Evolutionary conservation across 2,329 filamentous ascomycete species (phyloP).

Genomic region (Venturia aucupariae): DNA sequence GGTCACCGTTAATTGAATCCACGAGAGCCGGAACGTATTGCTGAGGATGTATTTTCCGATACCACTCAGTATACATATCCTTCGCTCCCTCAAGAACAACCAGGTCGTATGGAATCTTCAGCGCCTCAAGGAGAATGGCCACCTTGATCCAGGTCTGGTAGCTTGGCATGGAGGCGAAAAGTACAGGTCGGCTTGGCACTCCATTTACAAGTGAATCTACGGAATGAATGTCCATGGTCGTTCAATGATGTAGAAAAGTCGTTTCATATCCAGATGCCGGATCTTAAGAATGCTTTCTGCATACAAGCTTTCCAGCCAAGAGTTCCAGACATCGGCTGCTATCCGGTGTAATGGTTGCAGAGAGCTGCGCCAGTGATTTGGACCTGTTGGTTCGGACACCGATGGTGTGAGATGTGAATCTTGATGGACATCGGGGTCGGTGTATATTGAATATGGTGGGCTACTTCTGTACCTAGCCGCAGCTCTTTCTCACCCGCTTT

Average conservation of each 20-base stretch:
- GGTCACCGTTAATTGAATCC: not conserved
- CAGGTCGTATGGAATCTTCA: not conserved
- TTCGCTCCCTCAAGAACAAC: not conserved
- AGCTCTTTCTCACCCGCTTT: not conserved
- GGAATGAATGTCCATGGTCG: not conserved
- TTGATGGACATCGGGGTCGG: not conserved
- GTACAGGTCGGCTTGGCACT: not conserved
- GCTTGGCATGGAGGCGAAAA: slow-evolving; percentile 1
- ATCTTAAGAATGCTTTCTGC: not conserved
- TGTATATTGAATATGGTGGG: not conserved
- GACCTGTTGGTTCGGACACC: not conserved
- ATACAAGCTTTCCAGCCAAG: not conserved
- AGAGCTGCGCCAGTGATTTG: not conserved
- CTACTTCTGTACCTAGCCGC: not conserved
- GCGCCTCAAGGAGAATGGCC: not conserved
- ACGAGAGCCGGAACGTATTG: not conserved
- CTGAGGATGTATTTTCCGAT: not conserved
- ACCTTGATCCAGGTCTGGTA: slow-evolving; percentile 2
- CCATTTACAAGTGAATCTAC: not conserved
- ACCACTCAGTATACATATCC: slow-evolving; percentile 5
- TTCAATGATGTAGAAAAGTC: not conserved
- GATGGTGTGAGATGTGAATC: not conserved
- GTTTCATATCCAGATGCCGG: not conserved
- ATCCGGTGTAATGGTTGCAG: not conserved
- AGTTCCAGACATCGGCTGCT: too few relatives aligned